A percentile compares a stretch with the other conserved stretches of the same genome.
Conservation (phyloP, 495 filamentous ascomycete species). For the Penicillium taxi region DNA sequence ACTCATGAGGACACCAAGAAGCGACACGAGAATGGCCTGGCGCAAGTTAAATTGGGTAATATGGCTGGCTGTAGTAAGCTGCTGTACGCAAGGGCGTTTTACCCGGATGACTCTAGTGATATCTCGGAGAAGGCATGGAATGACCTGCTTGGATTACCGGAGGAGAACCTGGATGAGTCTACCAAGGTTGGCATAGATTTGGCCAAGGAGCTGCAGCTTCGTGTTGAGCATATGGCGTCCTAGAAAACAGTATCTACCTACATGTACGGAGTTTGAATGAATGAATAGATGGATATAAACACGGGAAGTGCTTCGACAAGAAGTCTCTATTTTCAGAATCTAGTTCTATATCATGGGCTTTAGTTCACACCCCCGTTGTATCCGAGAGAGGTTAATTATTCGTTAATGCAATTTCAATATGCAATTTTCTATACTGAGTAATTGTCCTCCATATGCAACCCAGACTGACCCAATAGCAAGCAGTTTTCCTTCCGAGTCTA, state of each 20-base stretch:
- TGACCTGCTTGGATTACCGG: constrained; percentile 41
- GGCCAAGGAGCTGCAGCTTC: constrained; percentile 18
- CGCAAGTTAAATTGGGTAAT: constrained; percentile 36
- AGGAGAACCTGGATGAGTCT: constrained; percentile 50
- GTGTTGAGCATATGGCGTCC: constrained; percentile 16
- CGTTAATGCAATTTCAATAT: too few species aligned
- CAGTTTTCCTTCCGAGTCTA: too few species aligned
- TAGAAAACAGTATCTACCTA: constrained; percentile 7
- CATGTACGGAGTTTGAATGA: neutral
- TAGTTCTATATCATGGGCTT: too few species aligned
- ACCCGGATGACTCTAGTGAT: constrained; percentile 31
- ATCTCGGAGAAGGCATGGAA: constrained; percentile 36
- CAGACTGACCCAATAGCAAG: too few species aligned
- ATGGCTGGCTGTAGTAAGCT: constrained; percentile 39
- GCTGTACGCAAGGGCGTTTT: constrained; percentile 48
- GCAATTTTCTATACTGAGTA: too few species aligned
- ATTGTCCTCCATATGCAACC: too few species aligned
- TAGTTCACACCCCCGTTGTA: too few species aligned
- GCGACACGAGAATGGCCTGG: constrained; percentile 38
- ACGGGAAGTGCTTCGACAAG: too few species aligned
- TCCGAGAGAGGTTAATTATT: too few species aligned
- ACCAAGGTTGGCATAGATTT: constrained; percentile 36
- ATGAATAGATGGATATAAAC: neutral
- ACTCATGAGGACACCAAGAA: constrained; percentile 31
- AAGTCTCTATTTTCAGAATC: too few species aligned